These are phyloP conservation scores for Chrysanthemum seticuspe DNA, from an alignment of 129 eudicot species.

Conservation along the genomic window DNA sequence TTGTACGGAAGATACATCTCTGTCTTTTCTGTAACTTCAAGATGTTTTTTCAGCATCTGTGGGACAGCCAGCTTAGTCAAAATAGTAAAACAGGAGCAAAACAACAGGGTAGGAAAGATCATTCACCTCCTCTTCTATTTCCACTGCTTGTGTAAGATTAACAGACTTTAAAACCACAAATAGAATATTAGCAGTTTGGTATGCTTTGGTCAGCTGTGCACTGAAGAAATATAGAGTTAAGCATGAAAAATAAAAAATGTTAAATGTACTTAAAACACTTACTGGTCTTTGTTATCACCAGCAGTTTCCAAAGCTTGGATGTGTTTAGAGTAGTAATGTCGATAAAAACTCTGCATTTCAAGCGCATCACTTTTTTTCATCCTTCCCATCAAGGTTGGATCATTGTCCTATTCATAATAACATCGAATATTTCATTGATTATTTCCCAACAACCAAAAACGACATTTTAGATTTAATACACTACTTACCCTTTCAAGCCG, in stretches of 20 bases:
- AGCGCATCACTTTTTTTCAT: conserved; percentile 96
- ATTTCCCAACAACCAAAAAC: not conserved
- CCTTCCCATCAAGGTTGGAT: conserved; percentile 95
- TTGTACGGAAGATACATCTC: conserved; percentile 89
- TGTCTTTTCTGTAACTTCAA: conserved; percentile 95
- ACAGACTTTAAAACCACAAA: conserved; percentile 96
- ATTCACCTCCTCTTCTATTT: conserved; percentile 92
- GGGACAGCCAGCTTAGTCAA: too few relatives aligned
- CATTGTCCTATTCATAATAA: conserved; percentile 66
- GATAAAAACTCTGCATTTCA: conserved; percentile 99
- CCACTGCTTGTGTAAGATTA: conserved; percentile 86
- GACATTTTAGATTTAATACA: not conserved
- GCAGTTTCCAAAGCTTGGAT: conserved; percentile 98
- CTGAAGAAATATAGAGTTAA: conserved; percentile 41
- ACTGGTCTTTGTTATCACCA: conserved; percentile 98
- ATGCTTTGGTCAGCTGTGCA: conserved; percentile 96
- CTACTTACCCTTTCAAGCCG: conserved; percentile 80
- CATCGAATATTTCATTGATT: not conserved
- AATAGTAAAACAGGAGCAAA: conserved; percentile 7
- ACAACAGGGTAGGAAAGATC: not conserved
- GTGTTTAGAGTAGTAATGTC: conserved; percentile 91
- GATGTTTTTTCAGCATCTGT: conserved; percentile 90
- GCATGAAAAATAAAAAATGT: conserved; percentile 7
- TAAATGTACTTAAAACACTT: conserved; percentile 23
- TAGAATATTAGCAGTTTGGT: conserved; percentile 96